phyloP scores from a whole-genome alignment of 495 filamentous ascomycete genomes.

The Neurospora africana region DNA sequence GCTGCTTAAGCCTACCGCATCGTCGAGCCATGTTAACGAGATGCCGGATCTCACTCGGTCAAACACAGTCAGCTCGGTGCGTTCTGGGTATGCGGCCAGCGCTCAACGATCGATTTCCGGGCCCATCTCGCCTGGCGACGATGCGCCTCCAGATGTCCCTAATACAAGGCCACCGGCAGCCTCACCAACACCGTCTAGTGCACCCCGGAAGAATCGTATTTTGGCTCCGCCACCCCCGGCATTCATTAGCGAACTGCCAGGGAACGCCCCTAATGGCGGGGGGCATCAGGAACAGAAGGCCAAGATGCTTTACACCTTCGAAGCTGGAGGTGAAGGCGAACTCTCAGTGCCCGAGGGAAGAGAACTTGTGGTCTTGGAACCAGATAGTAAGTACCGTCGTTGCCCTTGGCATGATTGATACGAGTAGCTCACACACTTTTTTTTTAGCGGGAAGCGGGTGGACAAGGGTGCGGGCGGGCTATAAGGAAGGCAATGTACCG shows the following conservation, averaged over 20 bases:
- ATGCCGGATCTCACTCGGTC: conserved; percentile 56
- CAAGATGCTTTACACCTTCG: conserved; percentile 83
- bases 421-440: background rate
- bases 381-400: conserved; percentile 58
- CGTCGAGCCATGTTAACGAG: conserved; percentile 36
- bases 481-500: conserved; percentile 74
- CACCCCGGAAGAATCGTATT: conserved; percentile 52
- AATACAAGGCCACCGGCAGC: conserved; percentile 18
- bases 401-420: background rate
- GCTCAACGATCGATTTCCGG: conserved; percentile 64
- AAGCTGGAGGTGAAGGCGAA: conserved; percentile 69
- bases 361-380: conserved; percentile 68
- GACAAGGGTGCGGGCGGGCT: conserved; percentile 64
- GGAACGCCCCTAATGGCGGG: conserved; percentile 28
- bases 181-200: conserved; percentile 13
- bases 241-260: conserved; percentile 58
- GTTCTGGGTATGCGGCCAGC: conserved; percentile 77
- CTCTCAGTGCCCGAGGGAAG: conserved; percentile 66
- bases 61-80: conserved; percentile 88
- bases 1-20: conserved; percentile 31
- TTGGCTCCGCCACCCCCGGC: conserved; percentile 78
- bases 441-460: conserved; percentile 79
- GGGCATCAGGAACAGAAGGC: conserved; percentile 49
- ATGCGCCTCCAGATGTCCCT: conserved; percentile 29
- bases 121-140: conserved; percentile 38